Base-by-base conservation (phyloP, 148 eudicot species). In the Cornus florida region DNA sequence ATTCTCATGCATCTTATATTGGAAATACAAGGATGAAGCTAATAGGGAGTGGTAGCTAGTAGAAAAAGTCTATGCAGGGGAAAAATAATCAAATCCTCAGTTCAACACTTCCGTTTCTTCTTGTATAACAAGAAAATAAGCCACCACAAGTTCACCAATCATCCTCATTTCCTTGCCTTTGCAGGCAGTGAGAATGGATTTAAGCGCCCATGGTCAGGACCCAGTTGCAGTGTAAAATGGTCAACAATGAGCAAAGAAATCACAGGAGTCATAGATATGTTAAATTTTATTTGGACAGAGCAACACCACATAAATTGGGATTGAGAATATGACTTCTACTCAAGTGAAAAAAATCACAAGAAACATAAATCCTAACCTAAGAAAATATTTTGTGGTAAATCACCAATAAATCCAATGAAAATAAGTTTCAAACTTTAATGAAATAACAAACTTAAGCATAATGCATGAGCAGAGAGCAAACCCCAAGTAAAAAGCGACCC, bases 401-500 rank as follows among this genome's bases (percentile, higher is more conserved):
- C 66, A 10, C 57, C 57, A 64, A 11, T 41, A 39, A n/a, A 22
- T 70, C 78, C 22, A 22, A 32, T 35, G 11, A 69, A 33, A 13
- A 14, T 4, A 67, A 71, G 48, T 60, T 32, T 2, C 57, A 62
- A 62, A 62, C 66, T n/a, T 70, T 8, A 48, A 38, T 1, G 23
- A 16, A 10, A 48, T 9, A 78, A 74, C 48, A 43, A 70, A 2
- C 22, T 10, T 35, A 56, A 41, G 84, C 39, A 68, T 65, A 83
- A 70, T 69, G 75, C 71, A 77, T 80, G 73, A 71, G 73, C 32
- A 81, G 83, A 75, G 82, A 84, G 79, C 78, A 82, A 87, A 96
- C 98, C 99, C 99, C 99, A 96, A 67, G 98, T 93, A 85, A 89
- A 96, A 48, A 96, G 97, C 19, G 93, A 93, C 7, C 98, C 99